Evolutionary conservation across 768 basidiomycete genomes (phyloP).

Genomic region (Suillus brevipes): DNA sequence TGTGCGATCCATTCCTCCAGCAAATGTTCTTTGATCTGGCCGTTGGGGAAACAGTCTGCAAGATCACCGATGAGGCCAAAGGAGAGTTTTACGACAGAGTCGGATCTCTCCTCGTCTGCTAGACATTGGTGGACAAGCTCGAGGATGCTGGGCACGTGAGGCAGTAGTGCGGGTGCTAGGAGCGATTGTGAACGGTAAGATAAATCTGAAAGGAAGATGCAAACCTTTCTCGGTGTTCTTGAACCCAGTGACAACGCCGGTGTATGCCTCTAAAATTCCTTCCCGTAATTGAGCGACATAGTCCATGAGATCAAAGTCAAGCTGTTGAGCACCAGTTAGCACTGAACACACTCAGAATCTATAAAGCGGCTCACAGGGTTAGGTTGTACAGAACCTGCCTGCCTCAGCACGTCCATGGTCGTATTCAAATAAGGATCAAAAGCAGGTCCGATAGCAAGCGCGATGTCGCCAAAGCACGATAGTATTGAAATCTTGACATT

Average conservation of each 20-base stretch:
- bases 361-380: conserved; percentile 64
- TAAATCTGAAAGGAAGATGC: background rate
- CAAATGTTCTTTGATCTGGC: conserved; percentile 78
- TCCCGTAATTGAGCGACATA: conserved; percentile 90
- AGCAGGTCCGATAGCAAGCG: conserved; percentile 80
- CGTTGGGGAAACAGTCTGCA: conserved; percentile 81
- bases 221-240: conserved; percentile 81
- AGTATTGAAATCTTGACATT: conserved; percentile 97
- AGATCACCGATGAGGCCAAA: conserved; percentile 93
- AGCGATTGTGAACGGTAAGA: conserved; percentile 4
- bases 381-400: conserved; percentile 86
- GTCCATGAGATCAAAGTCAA: conserved; percentile 88
- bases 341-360: background rate
- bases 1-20: conserved; percentile 77
- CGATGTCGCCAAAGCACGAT: conserved; percentile 95
- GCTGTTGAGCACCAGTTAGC: conserved; percentile 38
- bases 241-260: conserved; percentile 88
- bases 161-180: conserved; percentile 45
- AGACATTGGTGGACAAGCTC: conserved; percentile 79
- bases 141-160: conserved; percentile 72
- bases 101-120: conserved; percentile 80
- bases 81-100: conserved; percentile 68
- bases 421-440: conserved; percentile 91
- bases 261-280: conserved; percentile 96
- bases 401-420: conserved; percentile 86